phyloP scores from a whole-genome alignment of 2,329 filamentous ascomycete genomes.

The Penicillium italicum region DNA sequence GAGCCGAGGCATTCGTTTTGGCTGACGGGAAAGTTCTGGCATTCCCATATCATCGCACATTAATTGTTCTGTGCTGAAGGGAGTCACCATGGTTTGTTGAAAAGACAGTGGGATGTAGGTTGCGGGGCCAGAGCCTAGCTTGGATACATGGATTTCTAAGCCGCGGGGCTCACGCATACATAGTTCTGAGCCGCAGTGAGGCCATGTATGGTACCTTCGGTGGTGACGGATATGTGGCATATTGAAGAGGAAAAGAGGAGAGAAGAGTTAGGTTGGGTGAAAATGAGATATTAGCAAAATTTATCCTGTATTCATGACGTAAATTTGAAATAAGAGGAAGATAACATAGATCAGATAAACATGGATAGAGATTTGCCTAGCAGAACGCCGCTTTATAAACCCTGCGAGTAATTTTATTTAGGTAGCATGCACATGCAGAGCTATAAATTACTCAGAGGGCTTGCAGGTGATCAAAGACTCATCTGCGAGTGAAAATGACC shows the following conservation, averaged over 20 bases:
- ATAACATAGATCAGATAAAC: background rate
- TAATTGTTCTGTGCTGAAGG: conserved; percentile 22
- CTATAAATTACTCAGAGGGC: background rate
- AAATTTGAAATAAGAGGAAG: background rate
- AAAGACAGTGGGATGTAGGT: conserved; percentile 14
- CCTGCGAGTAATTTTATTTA: background rate
- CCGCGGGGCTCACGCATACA: conserved; percentile 22
- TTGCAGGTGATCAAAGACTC: conserved; percentile 19
- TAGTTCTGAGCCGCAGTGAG: conserved; percentile 29
- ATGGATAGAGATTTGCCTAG: background rate
- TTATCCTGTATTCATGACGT: background rate
- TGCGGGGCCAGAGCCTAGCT: conserved; percentile 1
- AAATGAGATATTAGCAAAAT: background rate
- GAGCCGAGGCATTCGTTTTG: conserved; percentile 20
- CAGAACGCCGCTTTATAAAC: conserved; percentile 16
- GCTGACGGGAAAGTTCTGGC: conserved; percentile 32
- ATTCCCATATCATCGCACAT: conserved; percentile 30
- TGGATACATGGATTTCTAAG: conserved; percentile 19
- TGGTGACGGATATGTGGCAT: conserved; percentile 32
- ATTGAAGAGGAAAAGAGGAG: background rate
- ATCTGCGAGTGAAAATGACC: conserved; percentile 15
- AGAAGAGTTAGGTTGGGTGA: background rate
- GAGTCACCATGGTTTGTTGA: conserved; percentile 5
- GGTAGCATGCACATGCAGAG: background rate
- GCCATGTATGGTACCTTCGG: conserved; percentile 38